phyloP scores from a whole-genome alignment of 805 yeast species.

The Kluyveromyces dobzhanskii region DNA sequence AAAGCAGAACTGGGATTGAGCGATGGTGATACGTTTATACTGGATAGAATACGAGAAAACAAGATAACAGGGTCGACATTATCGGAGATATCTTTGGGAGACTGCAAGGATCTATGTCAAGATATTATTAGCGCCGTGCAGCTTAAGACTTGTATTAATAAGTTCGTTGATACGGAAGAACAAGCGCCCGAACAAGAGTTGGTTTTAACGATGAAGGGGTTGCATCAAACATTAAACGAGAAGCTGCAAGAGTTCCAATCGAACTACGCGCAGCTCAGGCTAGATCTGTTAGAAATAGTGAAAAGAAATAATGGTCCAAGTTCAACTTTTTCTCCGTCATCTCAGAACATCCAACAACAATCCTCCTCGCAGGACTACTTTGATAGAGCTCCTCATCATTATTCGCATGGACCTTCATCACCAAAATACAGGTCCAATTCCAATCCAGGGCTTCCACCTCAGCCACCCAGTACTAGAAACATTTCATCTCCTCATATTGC shows the following conservation, averaged over 20 bases:
- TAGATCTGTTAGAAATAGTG: slow-evolving; percentile 25
- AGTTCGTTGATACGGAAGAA: slow-evolving; percentile 27
- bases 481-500: slow-evolving; percentile 9
- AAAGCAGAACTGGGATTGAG: slow-evolving; percentile 9
- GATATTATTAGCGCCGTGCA: slow-evolving; percentile 47
- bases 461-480: slow-evolving; percentile 7
- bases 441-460: slow-evolving; percentile 5
- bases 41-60: slow-evolving; percentile 13
- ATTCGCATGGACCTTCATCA: slow-evolving; percentile 6
- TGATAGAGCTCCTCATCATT: slow-evolving; percentile 11
- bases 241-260: slow-evolving; percentile 26
- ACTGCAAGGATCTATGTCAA: slow-evolving; percentile 62
- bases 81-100: slow-evolving; percentile 58
- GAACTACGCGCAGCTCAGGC: slow-evolving; percentile 23
- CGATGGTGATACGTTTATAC: slow-evolving; percentile 5
- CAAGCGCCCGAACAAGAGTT: slow-evolving; percentile 28
- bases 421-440: slow-evolving; percentile 5
- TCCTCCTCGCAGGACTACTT: slow-evolving; percentile 15
- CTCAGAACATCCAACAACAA: slow-evolving; percentile 6
- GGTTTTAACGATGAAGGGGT: slow-evolving; percentile 19
- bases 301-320: slow-evolving; percentile 11
- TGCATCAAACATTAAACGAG: slow-evolving; percentile 19
- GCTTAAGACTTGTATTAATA: slow-evolving; percentile 52
- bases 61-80: slow-evolving; percentile 50
- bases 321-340: neutral